A percentile compares a stretch with the other conserved stretches of the same genome.
Evolutionary conservation across 2,329 filamentous ascomycete species (phyloP).

Genomic region (Tolypocladium ovalisporum): DNA sequence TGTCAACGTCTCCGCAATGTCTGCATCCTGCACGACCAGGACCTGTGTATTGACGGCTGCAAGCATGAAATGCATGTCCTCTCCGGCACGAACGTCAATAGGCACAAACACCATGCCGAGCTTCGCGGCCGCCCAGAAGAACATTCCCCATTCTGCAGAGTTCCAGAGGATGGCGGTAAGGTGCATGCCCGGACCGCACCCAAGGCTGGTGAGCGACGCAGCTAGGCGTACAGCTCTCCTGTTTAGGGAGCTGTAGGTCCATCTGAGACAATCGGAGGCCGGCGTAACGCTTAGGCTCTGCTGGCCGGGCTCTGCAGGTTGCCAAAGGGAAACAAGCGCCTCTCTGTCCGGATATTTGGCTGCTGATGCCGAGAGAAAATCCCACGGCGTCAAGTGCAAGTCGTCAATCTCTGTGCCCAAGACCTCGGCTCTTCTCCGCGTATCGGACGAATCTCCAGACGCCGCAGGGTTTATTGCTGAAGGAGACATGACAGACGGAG

Average conservation of each 20-base stretch:
- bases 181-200: constrained; percentile 16
- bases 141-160: constrained; percentile 26
- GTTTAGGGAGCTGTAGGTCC: constrained; percentile 18
- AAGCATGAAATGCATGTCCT: constrained; percentile 13
- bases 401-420: constrained; percentile 15
- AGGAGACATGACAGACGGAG: not conserved
- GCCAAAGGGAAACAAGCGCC: constrained; percentile 25
- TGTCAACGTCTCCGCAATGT: not conserved
- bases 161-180: constrained; percentile 22
- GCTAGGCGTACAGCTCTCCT: constrained; percentile 14
- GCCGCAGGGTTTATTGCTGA: not conserved
- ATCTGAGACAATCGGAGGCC: constrained; percentile 12
- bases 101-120: constrained; percentile 23
- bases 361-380: constrained; percentile 18
- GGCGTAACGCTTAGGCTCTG: not conserved
- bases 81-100: constrained; percentile 17
- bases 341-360: constrained; percentile 17
- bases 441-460: not conserved
- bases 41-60: constrained; percentile 13
- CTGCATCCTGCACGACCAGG: constrained; percentile 20
- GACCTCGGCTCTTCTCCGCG: constrained; percentile 13
- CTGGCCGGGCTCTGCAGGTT: constrained; percentile 6
- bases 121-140: constrained; percentile 24
- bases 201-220: constrained; percentile 8
- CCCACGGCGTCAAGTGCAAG: constrained; percentile 20